Evolutionary conservation across 331 rosid species (phyloP).

Genomic region (Rosa hybrid): DNA sequence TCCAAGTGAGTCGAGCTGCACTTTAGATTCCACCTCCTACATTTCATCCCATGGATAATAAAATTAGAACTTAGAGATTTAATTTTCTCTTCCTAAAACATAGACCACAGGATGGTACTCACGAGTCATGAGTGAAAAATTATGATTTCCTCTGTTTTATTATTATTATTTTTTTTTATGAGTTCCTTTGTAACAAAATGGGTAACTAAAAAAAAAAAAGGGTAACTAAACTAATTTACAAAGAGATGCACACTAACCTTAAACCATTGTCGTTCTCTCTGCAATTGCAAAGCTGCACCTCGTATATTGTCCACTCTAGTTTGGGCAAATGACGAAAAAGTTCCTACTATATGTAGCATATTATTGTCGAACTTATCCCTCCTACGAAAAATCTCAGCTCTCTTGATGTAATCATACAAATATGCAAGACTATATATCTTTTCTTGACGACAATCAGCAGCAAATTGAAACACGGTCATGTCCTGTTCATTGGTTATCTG

Average conservation of each 20-base stretch:
- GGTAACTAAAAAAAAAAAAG: no score
- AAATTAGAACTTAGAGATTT: no score
- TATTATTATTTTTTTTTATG: no score
- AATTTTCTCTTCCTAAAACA: no score
- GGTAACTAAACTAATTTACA: not conserved
- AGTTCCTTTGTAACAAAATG: no score
- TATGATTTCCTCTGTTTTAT: no score
- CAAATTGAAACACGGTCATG: not conserved
- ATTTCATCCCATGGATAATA: not conserved
- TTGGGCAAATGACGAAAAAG: not conserved
- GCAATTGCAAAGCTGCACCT: slow-evolving; percentile 7
- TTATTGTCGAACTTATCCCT: not conserved
- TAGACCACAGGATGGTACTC: no score
- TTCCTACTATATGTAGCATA: not conserved
- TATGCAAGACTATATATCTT: not conserved
- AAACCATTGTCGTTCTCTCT: slow-evolving; percentile 8
- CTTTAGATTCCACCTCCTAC: not conserved
- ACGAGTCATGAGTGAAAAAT: no score
- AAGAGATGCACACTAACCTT: not conserved
- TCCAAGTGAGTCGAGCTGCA: not conserved
- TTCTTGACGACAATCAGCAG: slow-evolving; percentile 8
- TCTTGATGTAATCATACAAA: no score
- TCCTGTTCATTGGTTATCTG: not conserved
- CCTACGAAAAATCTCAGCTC: rapidly evolving
- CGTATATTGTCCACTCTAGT: not conserved